Percentiles rank a stretch among this genome's conserved stretches.
These are phyloP conservation scores for Stereocaulon alpinum DNA, from an alignment of 495 filamentous ascomycete genomes.

Conservation along the genomic window DNA sequence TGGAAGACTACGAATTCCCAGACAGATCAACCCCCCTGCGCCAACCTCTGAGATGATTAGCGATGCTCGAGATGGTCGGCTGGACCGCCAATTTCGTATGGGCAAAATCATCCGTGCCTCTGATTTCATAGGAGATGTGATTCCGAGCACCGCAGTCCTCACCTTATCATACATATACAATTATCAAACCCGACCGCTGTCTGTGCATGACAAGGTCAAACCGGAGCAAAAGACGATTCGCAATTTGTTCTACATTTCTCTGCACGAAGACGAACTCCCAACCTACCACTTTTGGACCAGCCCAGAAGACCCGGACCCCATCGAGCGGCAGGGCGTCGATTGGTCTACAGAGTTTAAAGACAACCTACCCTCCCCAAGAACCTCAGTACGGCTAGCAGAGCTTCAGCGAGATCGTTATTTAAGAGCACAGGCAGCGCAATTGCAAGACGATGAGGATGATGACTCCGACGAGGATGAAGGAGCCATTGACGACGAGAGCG, in stretches of 20 bases:
- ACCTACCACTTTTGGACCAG: slow-evolving; percentile 15
- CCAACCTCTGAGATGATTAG: slow-evolving; percentile 7
- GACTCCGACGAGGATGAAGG: background rate
- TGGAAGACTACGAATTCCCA: slow-evolving; percentile 1
- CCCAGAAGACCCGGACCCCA: slow-evolving; percentile 7
- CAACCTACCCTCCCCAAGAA: background rate
- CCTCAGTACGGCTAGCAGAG: background rate
- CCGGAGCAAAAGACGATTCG: background rate
- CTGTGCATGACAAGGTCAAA: background rate
- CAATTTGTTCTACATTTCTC: slow-evolving; percentile 10
- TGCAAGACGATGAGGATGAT: background rate
- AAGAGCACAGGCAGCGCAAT: background rate
- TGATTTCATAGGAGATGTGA: slow-evolving; percentile 2
- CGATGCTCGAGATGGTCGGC: slow-evolving; percentile 1
- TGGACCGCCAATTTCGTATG: background rate
- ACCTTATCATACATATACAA: background rate
- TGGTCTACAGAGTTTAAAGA: background rate
- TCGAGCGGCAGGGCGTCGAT: background rate
- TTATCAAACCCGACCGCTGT: slow-evolving; percentile 6
- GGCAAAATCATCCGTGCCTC: slow-evolving; percentile 6
- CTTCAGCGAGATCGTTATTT: background rate
- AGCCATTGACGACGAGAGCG: background rate
- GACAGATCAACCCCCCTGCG: background rate
- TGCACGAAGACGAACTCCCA: slow-evolving; percentile 10
- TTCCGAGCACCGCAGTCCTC: background rate